Evolutionary conservation across 768 basidiomycete genomes (phyloP).

Genomic region (Lepiota subincarnata): DNA sequence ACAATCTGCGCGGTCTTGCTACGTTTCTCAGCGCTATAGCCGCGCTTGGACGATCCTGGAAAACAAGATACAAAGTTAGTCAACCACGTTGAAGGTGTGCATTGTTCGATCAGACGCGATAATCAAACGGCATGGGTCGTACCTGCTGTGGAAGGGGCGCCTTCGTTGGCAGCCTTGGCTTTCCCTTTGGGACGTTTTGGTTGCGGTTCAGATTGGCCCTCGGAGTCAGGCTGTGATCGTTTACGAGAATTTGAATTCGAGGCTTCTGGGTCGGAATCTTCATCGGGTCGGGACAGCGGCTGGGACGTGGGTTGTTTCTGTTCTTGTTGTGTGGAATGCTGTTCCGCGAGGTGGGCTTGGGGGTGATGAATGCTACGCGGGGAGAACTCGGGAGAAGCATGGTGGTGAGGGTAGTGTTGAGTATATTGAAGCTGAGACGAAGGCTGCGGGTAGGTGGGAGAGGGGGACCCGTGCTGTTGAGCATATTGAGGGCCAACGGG

Average conservation of each 20-base stretch:
- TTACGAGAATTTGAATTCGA: conserved; percentile 22
- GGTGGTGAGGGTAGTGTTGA: conserved; percentile 15
- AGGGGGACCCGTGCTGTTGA: background rate
- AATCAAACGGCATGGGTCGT: conserved; percentile 14
- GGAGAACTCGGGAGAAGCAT: background rate
- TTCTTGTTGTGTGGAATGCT: conserved; percentile 1
- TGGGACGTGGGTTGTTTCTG: background rate
- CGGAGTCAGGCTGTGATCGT: conserved; percentile 31
- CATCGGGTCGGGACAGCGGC: background rate
- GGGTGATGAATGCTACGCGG: background rate
- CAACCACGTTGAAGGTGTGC: background rate
- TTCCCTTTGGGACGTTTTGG: conserved; percentile 34
- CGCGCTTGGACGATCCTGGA: conserved; percentile 53
- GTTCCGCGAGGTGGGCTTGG: background rate
- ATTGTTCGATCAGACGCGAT: conserved; percentile 9
- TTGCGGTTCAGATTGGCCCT: conserved; percentile 33
- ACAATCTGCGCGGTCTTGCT: conserved; percentile 64
- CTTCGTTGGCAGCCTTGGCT: conserved; percentile 37
- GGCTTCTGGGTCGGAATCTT: conserved; percentile 6
- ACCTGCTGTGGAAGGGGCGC: conserved; percentile 21
- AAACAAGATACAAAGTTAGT: conserved; percentile 6
- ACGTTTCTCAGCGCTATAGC: conserved; percentile 69
- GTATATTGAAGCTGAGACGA: conserved; percentile 10
- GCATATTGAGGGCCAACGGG: conserved; percentile 1
- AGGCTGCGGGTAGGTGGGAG: background rate